Percentiles rank a stretch among this genome's conserved stretches.
Conservation (phyloP, 371 early-diverging fungal genomes). For the Aphelidium insulamus region DNA sequence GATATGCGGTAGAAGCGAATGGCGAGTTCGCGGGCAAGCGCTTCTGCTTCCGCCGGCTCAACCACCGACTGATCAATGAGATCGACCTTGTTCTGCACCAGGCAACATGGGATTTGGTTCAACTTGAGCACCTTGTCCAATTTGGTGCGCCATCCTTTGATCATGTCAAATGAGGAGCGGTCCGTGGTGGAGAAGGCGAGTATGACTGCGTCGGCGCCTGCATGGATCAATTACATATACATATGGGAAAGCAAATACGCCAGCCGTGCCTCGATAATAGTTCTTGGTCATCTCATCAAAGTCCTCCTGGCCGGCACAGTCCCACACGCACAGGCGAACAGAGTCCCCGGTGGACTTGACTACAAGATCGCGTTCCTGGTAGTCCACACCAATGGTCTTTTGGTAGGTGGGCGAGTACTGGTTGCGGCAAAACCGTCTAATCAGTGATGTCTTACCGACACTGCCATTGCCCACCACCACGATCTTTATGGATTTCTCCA, state of each 20-base stretch:
- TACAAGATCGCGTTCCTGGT: constrained; percentile 6
- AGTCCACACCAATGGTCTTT: constrained; percentile 12
- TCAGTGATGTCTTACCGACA: constrained; percentile 11
- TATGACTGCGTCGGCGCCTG: constrained; percentile 6
- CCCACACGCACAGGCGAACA: constrained; percentile 8
- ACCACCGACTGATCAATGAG: not conserved
- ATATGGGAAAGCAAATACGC: not conserved
- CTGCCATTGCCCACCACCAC: constrained; percentile 8
- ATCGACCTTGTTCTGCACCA: constrained; percentile 8
- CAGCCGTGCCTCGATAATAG: not conserved
- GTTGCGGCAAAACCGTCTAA: constrained; percentile 5
- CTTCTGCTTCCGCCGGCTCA: constrained; percentile 5
- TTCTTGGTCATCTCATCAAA: not conserved
- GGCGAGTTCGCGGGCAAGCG: constrained; percentile 4
- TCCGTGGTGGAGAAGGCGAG: constrained; percentile 9
- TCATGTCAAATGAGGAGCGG: constrained; percentile 5
- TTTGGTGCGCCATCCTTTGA: constrained; percentile 5
- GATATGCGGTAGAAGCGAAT: constrained; percentile 5
- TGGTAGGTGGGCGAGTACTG: constrained; percentile 7
- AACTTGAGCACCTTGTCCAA: constrained; percentile 1
- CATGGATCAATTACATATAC: not conserved
- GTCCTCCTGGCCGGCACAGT: constrained; percentile 7
- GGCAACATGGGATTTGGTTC: constrained; percentile 3
- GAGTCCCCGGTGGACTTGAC: not conserved
- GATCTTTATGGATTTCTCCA: constrained; percentile 5